A percentile compares a stretch with the other conserved stretches of the same genome.
Conservation (phyloP, 805 yeast species). For the Wickerhamomyces kurtzmanii region DNA sequence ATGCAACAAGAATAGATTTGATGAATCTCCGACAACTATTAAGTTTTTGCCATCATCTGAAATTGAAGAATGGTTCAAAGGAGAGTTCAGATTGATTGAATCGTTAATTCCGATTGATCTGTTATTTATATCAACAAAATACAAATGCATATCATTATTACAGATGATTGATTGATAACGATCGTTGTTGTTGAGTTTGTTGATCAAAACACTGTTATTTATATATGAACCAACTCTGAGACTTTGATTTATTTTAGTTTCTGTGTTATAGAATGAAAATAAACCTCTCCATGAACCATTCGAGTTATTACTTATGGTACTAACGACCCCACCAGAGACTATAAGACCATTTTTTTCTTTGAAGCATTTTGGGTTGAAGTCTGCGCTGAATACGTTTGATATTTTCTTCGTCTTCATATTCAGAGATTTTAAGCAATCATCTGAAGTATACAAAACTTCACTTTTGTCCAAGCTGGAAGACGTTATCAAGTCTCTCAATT, state of each 20-base stretch:
- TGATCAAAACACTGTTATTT: constrained; percentile 65
- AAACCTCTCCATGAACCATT: constrained; percentile 42
- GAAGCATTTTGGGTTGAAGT: constrained; percentile 65
- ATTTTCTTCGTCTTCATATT: constrained; percentile 26
- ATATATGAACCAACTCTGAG: constrained; percentile 70
- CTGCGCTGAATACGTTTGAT: constrained; percentile 34
- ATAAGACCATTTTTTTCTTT: constrained; percentile 42
- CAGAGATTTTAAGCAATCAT: constrained; percentile 38
- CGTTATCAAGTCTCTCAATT: constrained; percentile 64
- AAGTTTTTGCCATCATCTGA: constrained; percentile 53
- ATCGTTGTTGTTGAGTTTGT: constrained; percentile 29
- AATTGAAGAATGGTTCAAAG: constrained; percentile 65
- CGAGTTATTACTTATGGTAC: constrained; percentile 22
- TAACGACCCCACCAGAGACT: constrained; percentile 45
- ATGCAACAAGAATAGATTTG: constrained; percentile 45
- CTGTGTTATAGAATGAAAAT: constrained; percentile 45
- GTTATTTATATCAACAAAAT: constrained; percentile 48
- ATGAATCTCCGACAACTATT: constrained; percentile 71
- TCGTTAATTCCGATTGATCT: constrained; percentile 32
- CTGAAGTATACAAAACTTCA: constrained; percentile 48
- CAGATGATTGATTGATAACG: constrained; percentile 58
- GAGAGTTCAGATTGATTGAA: constrained; percentile 43
- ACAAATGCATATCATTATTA: constrained; percentile 72
- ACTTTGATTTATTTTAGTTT: constrained; percentile 35
- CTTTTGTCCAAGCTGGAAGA: constrained; percentile 30